Evolutionary conservation across 441 rosid genomes (phyloP).

Genomic region (Capsella rubella): DNA sequence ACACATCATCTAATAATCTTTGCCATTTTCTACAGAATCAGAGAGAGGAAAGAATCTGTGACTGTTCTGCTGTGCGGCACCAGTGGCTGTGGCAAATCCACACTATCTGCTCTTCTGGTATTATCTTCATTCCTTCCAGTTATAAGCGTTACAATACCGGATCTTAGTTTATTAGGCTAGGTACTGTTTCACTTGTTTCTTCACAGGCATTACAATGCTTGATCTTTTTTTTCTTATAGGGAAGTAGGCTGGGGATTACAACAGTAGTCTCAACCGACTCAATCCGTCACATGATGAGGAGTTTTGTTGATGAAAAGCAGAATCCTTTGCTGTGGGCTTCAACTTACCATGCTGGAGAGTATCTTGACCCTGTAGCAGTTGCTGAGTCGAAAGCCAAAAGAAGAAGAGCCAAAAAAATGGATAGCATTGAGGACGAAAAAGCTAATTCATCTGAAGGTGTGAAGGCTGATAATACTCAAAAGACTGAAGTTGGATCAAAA

Average conservation of each 20-base stretch:
- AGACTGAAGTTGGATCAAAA: constrained; percentile 49
- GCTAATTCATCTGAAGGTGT: constrained; percentile 46
- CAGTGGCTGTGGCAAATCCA: constrained; percentile 99
- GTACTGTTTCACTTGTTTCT: neutral
- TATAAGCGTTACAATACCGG: neutral
- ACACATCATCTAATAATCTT: neutral
- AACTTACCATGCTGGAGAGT: constrained; percentile 95
- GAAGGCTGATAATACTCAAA: constrained; percentile 44
- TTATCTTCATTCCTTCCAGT: constrained; percentile 20
- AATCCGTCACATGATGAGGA: constrained; percentile 97
- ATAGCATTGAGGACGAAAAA: constrained; percentile 59
- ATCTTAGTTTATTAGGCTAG: neutral
- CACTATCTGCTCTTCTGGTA: constrained; percentile 97
- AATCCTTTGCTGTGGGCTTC: constrained; percentile 97
- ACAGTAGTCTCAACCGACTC: constrained; percentile 94
- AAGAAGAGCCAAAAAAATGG: constrained; percentile 69
- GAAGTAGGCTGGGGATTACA: constrained; percentile 90
- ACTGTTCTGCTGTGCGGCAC: constrained; percentile 96
- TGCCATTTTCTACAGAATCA: constrained; percentile 61
- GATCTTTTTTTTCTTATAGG: constrained; percentile 57
- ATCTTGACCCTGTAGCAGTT: constrained; percentile 83
- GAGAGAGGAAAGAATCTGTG: constrained; percentile 95
- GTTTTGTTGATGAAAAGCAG: constrained; percentile 88
- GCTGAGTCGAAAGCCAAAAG: constrained; percentile 87
- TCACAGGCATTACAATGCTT: constrained; percentile 3